Percentiles rank a stretch among this genome's conserved stretches.
phyloP scores from a whole-genome alignment of 352 stramenopile species.

The Saprolegnia parasitica region DNA sequence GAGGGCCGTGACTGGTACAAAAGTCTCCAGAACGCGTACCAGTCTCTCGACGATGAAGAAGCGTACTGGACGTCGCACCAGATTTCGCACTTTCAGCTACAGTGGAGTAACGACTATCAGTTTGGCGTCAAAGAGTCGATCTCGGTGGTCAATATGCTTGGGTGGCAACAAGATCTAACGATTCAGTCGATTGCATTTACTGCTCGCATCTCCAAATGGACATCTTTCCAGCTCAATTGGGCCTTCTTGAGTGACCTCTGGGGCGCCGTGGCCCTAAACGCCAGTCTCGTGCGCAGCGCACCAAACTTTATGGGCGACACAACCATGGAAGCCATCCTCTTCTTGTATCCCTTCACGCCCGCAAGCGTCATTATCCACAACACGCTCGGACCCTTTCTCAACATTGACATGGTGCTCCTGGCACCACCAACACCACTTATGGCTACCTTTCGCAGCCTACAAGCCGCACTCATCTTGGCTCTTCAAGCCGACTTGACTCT shows the following conservation, averaged over 20 bases:
- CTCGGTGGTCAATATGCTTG: background rate
- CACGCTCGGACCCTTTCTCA: background rate
- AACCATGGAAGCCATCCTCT: background rate
- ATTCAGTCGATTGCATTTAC: background rate
- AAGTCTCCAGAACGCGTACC: background rate
- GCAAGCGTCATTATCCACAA: conserved; percentile 7
- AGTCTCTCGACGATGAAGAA: background rate
- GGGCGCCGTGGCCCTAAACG: background rate
- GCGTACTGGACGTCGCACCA: background rate
- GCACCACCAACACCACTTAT: background rate
- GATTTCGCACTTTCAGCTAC: background rate
- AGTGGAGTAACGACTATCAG: background rate
- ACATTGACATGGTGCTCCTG: background rate
- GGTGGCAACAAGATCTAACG: background rate
- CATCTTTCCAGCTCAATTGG: background rate
- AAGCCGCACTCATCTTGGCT: background rate
- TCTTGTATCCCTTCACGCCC: background rate
- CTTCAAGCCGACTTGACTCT: background rate
- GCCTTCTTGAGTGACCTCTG: background rate
- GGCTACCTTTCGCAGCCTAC: background rate
- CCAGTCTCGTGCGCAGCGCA: background rate
- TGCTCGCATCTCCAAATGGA: background rate
- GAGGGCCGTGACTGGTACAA: background rate
- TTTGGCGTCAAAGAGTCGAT: conserved; percentile 5
- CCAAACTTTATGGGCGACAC: background rate